phyloP scores from a whole-genome alignment of 106 monocot species.

The Dendrobium huoshanense region DNA sequence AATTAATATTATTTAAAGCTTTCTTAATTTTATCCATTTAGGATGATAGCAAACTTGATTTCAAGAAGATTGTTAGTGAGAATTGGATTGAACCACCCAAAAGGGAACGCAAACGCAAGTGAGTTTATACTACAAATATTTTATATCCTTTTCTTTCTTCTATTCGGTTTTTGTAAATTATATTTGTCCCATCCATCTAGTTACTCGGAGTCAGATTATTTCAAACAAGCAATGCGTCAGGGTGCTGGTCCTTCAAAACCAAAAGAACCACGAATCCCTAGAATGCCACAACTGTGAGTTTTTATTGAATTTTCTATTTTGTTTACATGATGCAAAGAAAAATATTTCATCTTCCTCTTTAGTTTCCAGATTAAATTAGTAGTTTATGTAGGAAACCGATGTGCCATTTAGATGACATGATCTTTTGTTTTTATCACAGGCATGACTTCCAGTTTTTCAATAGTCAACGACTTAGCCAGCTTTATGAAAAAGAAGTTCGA shows the following conservation, averaged over 20 bases:
- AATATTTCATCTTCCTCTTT: not conserved
- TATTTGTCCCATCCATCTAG: slow-evolving; percentile 14
- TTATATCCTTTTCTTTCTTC: not conserved
- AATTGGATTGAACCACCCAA: slow-evolving; percentile 53
- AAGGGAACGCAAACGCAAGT: slow-evolving; percentile 56
- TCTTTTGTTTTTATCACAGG: slow-evolving; percentile 24
- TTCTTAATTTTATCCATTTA: slow-evolving; percentile 5
- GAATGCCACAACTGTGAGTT: slow-evolving; percentile 66
- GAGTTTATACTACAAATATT: slow-evolving; percentile 2
- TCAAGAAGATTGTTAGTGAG: slow-evolving; percentile 53
- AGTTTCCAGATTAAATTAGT: not conserved
- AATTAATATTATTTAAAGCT: not conserved
- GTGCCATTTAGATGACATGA: not conserved
- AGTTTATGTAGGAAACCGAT: not conserved
- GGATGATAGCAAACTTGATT: slow-evolving; percentile 41
- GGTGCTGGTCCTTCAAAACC: slow-evolving; percentile 46
- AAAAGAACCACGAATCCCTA: slow-evolving; percentile 57
- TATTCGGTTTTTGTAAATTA: not conserved
- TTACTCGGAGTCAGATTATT: slow-evolving; percentile 70
- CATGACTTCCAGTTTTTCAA: slow-evolving; percentile 84
- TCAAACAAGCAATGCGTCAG: slow-evolving; percentile 64
- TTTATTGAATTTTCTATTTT: not conserved
- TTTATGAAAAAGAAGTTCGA: slow-evolving; percentile 70
- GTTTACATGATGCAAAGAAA: not conserved
- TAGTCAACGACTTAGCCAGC: slow-evolving; percentile 42